A percentile compares a stretch with the other conserved stretches of the same genome.
phyloP scores from a whole-genome alignment of 495 filamentous ascomycete genomes.

The Talaromyces adpressus region DNA sequence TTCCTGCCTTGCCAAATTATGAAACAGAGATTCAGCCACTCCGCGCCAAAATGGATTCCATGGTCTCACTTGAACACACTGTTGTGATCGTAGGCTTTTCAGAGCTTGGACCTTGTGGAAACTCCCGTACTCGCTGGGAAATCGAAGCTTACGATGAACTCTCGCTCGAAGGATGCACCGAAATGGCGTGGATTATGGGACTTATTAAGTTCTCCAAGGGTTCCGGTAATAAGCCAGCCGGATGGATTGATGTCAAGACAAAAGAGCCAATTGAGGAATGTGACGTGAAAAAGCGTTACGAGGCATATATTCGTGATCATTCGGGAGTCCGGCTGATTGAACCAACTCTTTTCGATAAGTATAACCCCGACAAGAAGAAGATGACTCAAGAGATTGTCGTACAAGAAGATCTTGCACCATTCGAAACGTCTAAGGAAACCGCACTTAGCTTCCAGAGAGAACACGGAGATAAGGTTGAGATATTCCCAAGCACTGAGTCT shows the following conservation, averaged over 20 bases:
- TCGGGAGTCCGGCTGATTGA: constrained; percentile 11
- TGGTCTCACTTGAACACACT: constrained; percentile 15
- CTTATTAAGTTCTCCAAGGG: background rate
- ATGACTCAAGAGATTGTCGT: constrained; percentile 14
- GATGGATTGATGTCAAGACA: constrained; percentile 15
- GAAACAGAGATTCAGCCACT: constrained; percentile 1
- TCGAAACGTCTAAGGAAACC: constrained; percentile 11
- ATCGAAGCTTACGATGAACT: constrained; percentile 10
- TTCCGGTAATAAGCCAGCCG: constrained; percentile 5
- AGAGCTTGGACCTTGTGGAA: constrained; percentile 18
- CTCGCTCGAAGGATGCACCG: background rate
- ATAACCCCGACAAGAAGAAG: constrained; percentile 10
- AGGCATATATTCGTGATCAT: constrained; percentile 12
- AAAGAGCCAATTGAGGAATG: constrained; percentile 11
- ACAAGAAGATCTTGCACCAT: constrained; percentile 10
- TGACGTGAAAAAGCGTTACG: constrained; percentile 11
- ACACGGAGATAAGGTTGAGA: constrained; percentile 15
- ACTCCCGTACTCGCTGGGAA: constrained; percentile 18
- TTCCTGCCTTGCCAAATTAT: background rate
- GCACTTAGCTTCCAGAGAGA: constrained; percentile 10
- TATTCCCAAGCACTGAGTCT: background rate
- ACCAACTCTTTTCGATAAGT: background rate
- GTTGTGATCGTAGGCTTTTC: constrained; percentile 18
- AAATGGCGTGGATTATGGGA: background rate
- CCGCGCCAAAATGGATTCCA: constrained; percentile 9